phyloP scores from a whole-genome alignment of 257 asterid genomes.

The Capsicum baccatum region DNA sequence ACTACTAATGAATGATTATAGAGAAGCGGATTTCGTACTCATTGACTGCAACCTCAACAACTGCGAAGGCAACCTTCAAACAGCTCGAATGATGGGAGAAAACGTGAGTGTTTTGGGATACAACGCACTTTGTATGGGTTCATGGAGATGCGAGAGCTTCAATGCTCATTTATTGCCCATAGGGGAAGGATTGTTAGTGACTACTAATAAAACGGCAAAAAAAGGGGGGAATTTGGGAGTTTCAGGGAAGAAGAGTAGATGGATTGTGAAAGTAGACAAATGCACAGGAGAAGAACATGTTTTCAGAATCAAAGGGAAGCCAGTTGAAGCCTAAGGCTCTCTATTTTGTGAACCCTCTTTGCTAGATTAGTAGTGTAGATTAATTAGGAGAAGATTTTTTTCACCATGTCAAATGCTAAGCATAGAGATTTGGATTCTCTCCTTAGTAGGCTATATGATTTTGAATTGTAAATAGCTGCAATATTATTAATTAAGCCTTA shows the following conservation, averaged over 20 bases:
- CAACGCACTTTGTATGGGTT: slow-evolving; percentile 61
- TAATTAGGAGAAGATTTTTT: not conserved
- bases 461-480: slow-evolving; percentile 24
- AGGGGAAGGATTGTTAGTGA: slow-evolving; percentile 66
- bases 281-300: slow-evolving; percentile 32
- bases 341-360: not conserved
- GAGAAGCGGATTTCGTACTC: slow-evolving; percentile 58
- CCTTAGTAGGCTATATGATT: not conserved
- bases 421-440: not conserved
- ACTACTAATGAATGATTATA: slow-evolving; percentile 43
- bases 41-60: slow-evolving; percentile 62
- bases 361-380: not conserved
- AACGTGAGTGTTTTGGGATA: slow-evolving; percentile 55
- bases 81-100: not conserved
- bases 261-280: slow-evolving; percentile 54
- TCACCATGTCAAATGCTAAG: not conserved
- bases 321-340: slow-evolving; percentile 27
- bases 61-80: slow-evolving; percentile 47
- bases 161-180: slow-evolving; percentile 68
- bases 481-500: not conserved
- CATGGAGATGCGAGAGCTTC: slow-evolving; percentile 39
- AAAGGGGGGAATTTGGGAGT: slow-evolving; percentile 26
- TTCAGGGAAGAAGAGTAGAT: slow-evolving; percentile 46
- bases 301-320: slow-evolving; percentile 25
- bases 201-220: slow-evolving; percentile 34